phyloP scores from a whole-genome alignment of 495 filamentous ascomycete species.

The Neurospora cerealis region DNA sequence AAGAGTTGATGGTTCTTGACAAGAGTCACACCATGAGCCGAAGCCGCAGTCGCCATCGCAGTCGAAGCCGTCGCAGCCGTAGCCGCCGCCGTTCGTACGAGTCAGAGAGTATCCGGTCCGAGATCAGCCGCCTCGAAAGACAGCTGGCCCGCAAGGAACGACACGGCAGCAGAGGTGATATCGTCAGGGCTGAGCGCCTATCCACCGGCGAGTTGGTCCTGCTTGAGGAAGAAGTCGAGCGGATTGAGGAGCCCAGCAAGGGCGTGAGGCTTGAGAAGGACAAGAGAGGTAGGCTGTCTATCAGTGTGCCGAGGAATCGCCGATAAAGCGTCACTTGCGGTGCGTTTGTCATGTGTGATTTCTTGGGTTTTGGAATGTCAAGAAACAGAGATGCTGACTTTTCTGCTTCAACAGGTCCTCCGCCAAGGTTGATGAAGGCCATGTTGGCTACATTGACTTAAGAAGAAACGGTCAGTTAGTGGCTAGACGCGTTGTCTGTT shows the following conservation, averaged over 20 bases:
- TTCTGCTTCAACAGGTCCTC: constrained; percentile 28
- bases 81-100: constrained; percentile 14
- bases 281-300: constrained; percentile 75
- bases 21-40: neutral
- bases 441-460: constrained; percentile 73
- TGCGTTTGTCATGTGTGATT: constrained; percentile 11
- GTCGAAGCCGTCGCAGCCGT: constrained; percentile 18
- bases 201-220: constrained; percentile 43
- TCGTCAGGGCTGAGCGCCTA: constrained; percentile 37
- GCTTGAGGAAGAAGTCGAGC: constrained; percentile 44
- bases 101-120: constrained; percentile 28
- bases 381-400: constrained; percentile 11
- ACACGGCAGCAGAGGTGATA: constrained; percentile 23
- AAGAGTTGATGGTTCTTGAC: constrained; percentile 2
- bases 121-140: constrained; percentile 30
- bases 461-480: constrained; percentile 4
- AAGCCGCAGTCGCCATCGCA: constrained; percentile 21
- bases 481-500: neutral
- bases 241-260: constrained; percentile 39
- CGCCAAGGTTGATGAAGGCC: constrained; percentile 55
- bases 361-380: neutral
- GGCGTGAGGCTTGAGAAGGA: constrained; percentile 68
- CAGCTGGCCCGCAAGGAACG: constrained; percentile 14
- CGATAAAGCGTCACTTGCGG: constrained; percentile 28
- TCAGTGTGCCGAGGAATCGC: constrained; percentile 48